Base-by-base conservation (phyloP, 2,329 filamentous ascomycete species). In the Coniochaeta sp. region DNA sequence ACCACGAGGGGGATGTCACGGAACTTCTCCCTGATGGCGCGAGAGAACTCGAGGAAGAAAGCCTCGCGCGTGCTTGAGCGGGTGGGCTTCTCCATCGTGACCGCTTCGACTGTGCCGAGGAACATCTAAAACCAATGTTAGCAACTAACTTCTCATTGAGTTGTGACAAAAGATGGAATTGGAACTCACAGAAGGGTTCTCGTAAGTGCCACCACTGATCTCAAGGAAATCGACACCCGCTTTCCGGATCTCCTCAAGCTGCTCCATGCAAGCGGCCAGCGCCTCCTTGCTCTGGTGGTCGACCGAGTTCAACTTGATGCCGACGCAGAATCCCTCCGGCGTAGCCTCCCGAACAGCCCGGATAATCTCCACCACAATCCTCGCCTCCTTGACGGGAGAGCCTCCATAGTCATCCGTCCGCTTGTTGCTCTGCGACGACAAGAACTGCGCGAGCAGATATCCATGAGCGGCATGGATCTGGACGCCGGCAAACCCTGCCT, bases 21-120 rank as follows among this genome's bases (percentile, higher is more conserved):
- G 59, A 81, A 76, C 26, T 72, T 70, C 5, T 68, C 66, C 31
- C 82, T 77, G 36, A 83, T 78, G 9, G 76, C 73, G n/a, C 75
- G 72, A 0, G 84, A 83, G 63, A 89, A 89, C 54, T 88, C 82
- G 1, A 89, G 74, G 72, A 90, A 90, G 75, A 87, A 89, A 0
- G 86, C 84, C 65, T 90, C 87, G 8, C 87, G 79, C 0, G 78
- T 78, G 14, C 73, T 72, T 1, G 84, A 85, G 6, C 77, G 76
- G 66, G 74, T 67, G 34, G 54, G 31, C 57, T 66, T 67, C 66
- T 58, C 60, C 65, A 60, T 61, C 62, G 64, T 59, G 62, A 43
- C 56, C 54, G 60, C 43, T 16, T 28, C 44, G 0, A 66, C 58
- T 28, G 66, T 60, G 9, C 65, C 68, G 0, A 62, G 64, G 34